Evolutionary conservation across 805 yeast species (phyloP).

Genomic region (Metahyphopichia silvanorum): DNA sequence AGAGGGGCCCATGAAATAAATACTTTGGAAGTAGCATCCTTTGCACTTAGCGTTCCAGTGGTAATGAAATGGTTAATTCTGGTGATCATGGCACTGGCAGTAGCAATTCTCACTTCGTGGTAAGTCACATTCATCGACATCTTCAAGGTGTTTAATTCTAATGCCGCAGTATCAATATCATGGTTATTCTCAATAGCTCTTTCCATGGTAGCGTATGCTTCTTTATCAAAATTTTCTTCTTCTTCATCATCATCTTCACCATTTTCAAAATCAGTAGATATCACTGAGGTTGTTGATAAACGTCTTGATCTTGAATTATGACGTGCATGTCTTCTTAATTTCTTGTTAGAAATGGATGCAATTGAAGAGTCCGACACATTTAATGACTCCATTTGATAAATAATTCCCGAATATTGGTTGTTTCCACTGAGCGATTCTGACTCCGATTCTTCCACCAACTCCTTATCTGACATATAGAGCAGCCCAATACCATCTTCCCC

Average conservation of each 20-base stretch:
- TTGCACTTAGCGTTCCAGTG: conserved; percentile 72
- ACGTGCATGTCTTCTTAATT: conserved; percentile 25
- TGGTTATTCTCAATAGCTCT: conserved; percentile 92
- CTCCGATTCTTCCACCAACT: conserved; percentile 28
- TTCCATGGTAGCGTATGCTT: conserved; percentile 91
- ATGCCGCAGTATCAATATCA: conserved; percentile 85
- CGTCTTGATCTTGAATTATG: conserved; percentile 25
- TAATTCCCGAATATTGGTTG: conserved; percentile 36
- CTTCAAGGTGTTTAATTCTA: conserved; percentile 90
- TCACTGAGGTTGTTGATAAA: conserved; percentile 31
- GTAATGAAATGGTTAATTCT: conserved; percentile 71
- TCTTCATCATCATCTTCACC: conserved; percentile 35
- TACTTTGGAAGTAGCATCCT: conserved; percentile 73
- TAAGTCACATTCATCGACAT: conserved; percentile 97
- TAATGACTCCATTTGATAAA: conserved; percentile 46
- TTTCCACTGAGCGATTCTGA: conserved; percentile 34
- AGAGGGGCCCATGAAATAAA: conserved; percentile 80
- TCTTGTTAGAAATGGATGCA: conserved; percentile 46
- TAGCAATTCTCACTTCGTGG: conserved; percentile 86
- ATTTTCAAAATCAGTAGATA: conserved; percentile 47
- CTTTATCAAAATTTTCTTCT: conserved; percentile 78
- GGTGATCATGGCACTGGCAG: conserved; percentile 65
- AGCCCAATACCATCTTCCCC: conserved; percentile 53
- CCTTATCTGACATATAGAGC: conserved; percentile 46
- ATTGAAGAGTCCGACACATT: conserved; percentile 59